Evolutionary conservation across 352 stramenopile species (phyloP).

Genomic region (Phytopythium cucurbitacearum): DNA sequence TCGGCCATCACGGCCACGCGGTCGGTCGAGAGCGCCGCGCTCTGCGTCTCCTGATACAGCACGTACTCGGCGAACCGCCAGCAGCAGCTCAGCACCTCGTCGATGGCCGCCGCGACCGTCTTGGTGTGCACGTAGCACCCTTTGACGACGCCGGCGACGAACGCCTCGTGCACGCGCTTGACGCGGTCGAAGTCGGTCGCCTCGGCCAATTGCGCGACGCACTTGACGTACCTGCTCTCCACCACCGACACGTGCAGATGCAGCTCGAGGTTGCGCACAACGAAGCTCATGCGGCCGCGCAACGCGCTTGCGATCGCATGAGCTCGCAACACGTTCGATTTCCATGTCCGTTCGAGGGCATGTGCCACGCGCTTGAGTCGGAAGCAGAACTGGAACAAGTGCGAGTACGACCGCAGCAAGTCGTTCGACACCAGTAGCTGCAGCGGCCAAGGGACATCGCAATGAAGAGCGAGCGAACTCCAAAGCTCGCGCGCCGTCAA

Average conservation of each 20-base stretch:
- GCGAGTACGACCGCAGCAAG: conserved; percentile 50
- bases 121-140: conserved; percentile 70
- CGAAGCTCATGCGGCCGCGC: conserved; percentile 69
- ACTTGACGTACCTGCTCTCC: conserved; percentile 57
- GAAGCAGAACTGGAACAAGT: conserved; percentile 80
- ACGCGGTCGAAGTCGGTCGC: conserved; percentile 64
- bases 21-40: conserved; percentile 16
- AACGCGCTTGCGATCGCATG: conserved; percentile 29
- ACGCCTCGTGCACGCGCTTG: conserved; percentile 65
- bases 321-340: conserved; percentile 28
- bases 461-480: conserved; percentile 43
- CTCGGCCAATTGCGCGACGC: conserved; percentile 37
- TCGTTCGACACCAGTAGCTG: conserved; percentile 59
- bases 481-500: conserved; percentile 53
- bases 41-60: conserved; percentile 27
- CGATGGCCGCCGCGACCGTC: conserved; percentile 47
- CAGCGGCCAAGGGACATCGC: conserved; percentile 57
- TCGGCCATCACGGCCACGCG: conserved; percentile 36
- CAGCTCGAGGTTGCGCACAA: conserved; percentile 64
- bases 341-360: conserved; percentile 66
- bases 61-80: conserved; percentile 75
- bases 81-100: conserved; percentile 57
- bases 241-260: conserved; percentile 82
- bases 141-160: conserved; percentile 61
- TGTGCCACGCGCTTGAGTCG: conserved; percentile 68